Percentiles rank a stretch among this genome's conserved stretches.
Conservation (phyloP, 148 eudicot genomes). For the Rheum nobile region DNA sequence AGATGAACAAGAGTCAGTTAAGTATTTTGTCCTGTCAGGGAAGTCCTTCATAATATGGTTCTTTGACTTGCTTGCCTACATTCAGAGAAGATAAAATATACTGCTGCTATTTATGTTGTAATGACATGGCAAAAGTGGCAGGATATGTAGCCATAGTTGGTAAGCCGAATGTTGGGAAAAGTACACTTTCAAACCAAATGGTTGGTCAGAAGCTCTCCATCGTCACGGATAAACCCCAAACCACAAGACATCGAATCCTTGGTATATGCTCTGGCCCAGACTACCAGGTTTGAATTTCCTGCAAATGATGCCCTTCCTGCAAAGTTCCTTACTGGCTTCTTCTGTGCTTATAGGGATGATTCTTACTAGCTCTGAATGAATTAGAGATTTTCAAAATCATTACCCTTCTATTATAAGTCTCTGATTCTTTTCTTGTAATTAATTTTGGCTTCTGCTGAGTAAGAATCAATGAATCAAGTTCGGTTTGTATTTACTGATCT, state of each 20-base stretch:
- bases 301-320: conserved; percentile 8
- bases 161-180: conserved; percentile 96
- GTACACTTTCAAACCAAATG: conserved; percentile 94
- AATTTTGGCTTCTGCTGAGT: background rate
- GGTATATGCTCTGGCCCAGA: conserved; percentile 86
- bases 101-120: background rate
- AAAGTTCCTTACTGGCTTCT: background rate
- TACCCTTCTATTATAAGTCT: background rate
- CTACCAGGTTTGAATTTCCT: conserved; percentile 71
- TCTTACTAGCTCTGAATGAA: background rate
- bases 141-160: conserved; percentile 98
- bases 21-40: background rate
- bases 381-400: background rate
- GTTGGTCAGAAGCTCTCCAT: conserved; percentile 94
- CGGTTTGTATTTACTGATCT: background rate
- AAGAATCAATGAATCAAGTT: background rate
- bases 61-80: background rate
- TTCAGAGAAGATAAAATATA: background rate
- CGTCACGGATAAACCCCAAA: conserved; percentile 95
- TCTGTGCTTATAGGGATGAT: background rate
- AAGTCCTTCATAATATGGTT: background rate
- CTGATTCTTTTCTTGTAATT: background rate
- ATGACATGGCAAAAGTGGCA: conserved; percentile 16
- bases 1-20: background rate
- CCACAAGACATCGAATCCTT: conserved; percentile 94